phyloP scores from a whole-genome alignment of 2,329 filamentous ascomycete genomes.

The Ophiocordyceps robertsii region DNA sequence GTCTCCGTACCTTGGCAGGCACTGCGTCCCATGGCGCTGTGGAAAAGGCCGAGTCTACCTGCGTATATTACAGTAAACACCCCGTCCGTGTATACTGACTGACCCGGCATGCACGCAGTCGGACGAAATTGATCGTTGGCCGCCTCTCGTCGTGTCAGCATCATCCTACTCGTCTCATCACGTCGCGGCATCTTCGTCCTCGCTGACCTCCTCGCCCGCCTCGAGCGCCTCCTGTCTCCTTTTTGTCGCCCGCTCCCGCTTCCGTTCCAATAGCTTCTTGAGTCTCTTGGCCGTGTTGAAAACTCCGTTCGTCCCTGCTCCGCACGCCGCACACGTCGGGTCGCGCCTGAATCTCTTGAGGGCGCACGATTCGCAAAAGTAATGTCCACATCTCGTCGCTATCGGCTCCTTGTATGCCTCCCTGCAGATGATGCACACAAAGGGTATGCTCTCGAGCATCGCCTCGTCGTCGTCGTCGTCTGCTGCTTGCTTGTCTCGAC shows the following conservation, averaged over 20 bases:
- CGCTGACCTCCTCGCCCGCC: conserved; percentile 34
- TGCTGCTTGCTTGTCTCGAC: conserved; percentile 23
- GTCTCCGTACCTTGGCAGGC: too few relatives aligned
- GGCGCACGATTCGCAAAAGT: conserved; percentile 88
- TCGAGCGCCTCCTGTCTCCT: conserved; percentile 40
- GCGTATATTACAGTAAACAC: too few relatives aligned
- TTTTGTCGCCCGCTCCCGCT: conserved; percentile 46
- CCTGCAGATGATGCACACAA: conserved; percentile 79
- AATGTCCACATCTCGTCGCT: conserved; percentile 83
- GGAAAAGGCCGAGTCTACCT: too few relatives aligned
- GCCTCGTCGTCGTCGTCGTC: conserved; percentile 47
- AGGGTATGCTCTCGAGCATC: conserved; percentile 72
- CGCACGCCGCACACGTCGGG: conserved; percentile 76
- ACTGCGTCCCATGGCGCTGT: too few relatives aligned
- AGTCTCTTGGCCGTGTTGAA: conserved; percentile 82
- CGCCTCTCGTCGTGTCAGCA: not conserved
- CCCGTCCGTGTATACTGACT: too few relatives aligned
- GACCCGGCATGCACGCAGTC: too few relatives aligned
- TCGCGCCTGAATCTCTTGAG: conserved; percentile 76
- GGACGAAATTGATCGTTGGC: not conserved
- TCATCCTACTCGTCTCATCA: not conserved
- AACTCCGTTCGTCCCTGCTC: conserved; percentile 71
- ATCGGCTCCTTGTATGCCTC: conserved; percentile 67
- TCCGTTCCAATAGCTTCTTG: conserved; percentile 66
- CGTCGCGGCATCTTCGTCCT: conserved; percentile 17